A percentile compares a stretch with the other conserved stretches of the same genome.
These are phyloP conservation scores for Niveomyces coronatus DNA, from an alignment of 2,329 filamentous ascomycete species.

Conservation along the genomic window DNA sequence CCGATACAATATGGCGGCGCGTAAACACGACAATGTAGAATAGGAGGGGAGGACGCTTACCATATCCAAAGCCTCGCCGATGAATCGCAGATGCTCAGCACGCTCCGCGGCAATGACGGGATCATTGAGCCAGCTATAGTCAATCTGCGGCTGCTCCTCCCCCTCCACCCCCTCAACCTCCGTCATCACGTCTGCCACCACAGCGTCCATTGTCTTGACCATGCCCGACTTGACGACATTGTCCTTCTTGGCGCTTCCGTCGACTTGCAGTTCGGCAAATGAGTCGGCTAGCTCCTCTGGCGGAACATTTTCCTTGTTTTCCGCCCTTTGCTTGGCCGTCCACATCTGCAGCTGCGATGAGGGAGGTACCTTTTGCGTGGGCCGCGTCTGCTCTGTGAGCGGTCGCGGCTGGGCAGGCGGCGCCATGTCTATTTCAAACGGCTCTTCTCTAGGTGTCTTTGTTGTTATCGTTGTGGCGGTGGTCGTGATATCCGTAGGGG, in stretches of 20 bases:
- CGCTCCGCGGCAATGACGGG: slow-evolving; percentile 22
- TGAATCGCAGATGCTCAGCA: slow-evolving; percentile 46
- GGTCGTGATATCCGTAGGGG: background rate
- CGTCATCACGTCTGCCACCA: background rate
- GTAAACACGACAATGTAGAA: slow-evolving; percentile 13
- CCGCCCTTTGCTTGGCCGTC: background rate
- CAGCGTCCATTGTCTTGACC: background rate
- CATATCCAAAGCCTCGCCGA: slow-evolving; percentile 80
- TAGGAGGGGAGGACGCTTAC: slow-evolving; percentile 34
- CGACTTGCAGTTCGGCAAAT: slow-evolving; percentile 4
- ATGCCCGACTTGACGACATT: background rate
- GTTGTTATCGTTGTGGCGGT: background rate
- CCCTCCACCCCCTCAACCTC: background rate
- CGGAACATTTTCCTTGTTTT: slow-evolving; percentile 10
- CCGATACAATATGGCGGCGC: too few relatives aligned
- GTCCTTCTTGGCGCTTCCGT: slow-evolving; percentile 1
- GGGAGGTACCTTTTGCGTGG: slow-evolving; percentile 27
- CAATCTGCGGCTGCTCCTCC: slow-evolving; percentile 1
- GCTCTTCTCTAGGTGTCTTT: background rate
- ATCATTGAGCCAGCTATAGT: slow-evolving; percentile 13
- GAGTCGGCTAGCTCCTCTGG: slow-evolving; percentile 1
- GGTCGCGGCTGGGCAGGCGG: slow-evolving; percentile 1
- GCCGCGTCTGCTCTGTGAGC: slow-evolving; percentile 23
- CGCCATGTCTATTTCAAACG: slow-evolving; percentile 4
- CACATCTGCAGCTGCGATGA: background rate